Percentiles rank a stretch among this genome's conserved stretches.
Conservation (phyloP, 305 asterid species). For the Fraxinus floribunda region DNA sequence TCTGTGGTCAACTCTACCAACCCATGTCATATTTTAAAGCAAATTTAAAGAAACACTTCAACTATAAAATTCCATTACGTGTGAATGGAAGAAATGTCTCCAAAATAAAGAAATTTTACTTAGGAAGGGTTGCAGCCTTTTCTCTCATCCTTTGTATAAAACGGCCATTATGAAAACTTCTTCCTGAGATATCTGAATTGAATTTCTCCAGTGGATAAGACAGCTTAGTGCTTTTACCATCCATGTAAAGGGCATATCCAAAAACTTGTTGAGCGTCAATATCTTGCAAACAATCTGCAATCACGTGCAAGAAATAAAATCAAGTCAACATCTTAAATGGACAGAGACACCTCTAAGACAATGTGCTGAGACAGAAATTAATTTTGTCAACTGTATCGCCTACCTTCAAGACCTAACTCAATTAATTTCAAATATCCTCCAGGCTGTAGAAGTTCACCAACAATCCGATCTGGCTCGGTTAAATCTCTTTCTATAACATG, state of each 20-base stretch:
- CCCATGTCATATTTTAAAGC: not conserved
- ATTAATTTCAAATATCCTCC: slow-evolving; percentile 43
- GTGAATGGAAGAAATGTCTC: not conserved
- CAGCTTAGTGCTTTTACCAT: slow-evolving; percentile 24
- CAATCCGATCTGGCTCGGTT: slow-evolving; percentile 39
- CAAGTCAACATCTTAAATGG: not conserved
- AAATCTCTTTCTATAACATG: slow-evolving; percentile 46
- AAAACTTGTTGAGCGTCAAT: slow-evolving; percentile 32
- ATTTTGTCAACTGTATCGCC: not conserved
- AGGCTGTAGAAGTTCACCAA: slow-evolving; percentile 52
- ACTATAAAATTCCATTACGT: not conserved
- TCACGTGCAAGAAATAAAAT: not conserved
- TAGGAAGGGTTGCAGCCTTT: slow-evolving; percentile 32
- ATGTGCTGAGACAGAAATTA: not conserved
- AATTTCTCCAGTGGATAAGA: slow-evolving; percentile 28
- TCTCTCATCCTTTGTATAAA: slow-evolving; percentile 31
- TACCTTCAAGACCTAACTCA: slow-evolving; percentile 48
- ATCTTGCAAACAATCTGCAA: slow-evolving; percentile 33
- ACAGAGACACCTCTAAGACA: not conserved
- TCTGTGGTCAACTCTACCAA: not conserved
- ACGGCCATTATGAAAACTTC: slow-evolving; percentile 39
- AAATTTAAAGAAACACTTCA: not conserved
- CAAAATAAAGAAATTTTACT: slow-evolving; percentile 10
- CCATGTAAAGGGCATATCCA: slow-evolving; percentile 35
- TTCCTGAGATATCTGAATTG: slow-evolving; percentile 25